These are phyloP conservation scores for Mycena indigotica DNA, from an alignment of 768 basidiomycete genomes.

Conservation along the genomic window DNA sequence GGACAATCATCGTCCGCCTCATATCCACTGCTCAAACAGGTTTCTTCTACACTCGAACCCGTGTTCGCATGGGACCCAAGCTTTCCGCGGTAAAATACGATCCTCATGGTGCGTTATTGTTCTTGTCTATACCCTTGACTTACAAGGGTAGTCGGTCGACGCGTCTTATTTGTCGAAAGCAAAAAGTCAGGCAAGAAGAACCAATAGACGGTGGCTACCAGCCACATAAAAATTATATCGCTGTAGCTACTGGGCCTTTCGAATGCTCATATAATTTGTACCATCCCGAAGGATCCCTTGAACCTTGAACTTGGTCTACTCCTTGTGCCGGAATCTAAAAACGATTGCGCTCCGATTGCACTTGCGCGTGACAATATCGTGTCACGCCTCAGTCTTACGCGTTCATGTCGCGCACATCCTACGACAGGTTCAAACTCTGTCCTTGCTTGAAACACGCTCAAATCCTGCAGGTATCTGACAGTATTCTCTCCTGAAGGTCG, in stretches of 20 bases:
- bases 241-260: background rate
- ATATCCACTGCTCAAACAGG: slow-evolving; percentile 92
- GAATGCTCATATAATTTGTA: slow-evolving; percentile 1
- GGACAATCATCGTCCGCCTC: slow-evolving; percentile 83
- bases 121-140: background rate
- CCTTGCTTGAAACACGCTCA: background rate
- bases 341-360: background rate
- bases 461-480: slow-evolving; percentile 74
- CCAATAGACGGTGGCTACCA: slow-evolving; percentile 1
- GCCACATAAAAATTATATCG: slow-evolving; percentile 8
- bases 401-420: slow-evolving; percentile 62
- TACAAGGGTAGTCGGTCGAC: slow-evolving; percentile 53
- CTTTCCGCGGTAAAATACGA: slow-evolving; percentile 93
- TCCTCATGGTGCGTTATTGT: slow-evolving; percentile 62
- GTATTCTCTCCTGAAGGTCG: slow-evolving; percentile 98
- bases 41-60: slow-evolving; percentile 85
- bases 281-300: no score
- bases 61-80: slow-evolving; percentile 73
- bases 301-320: no score
- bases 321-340: background rate
- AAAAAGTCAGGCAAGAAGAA: slow-evolving; percentile 66
- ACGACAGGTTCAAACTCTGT: slow-evolving; percentile 66
- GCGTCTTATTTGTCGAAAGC: slow-evolving; percentile 80
- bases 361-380: no score
- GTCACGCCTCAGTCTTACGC: background rate